phyloP scores from a whole-genome alignment of 805 yeast species.

The Hanseniaspora occidentalis region DNA sequence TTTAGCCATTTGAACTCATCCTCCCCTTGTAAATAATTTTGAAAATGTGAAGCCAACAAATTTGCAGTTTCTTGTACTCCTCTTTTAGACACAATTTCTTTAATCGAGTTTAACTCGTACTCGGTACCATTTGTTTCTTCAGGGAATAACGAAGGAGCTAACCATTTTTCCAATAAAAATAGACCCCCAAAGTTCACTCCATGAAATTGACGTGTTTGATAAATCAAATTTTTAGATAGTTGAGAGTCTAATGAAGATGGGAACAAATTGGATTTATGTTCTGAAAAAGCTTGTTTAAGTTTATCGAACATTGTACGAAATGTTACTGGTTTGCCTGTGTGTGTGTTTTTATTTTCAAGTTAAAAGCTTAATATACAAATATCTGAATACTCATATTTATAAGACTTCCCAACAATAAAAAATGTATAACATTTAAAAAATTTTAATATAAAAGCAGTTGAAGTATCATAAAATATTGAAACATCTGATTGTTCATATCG shows the following conservation, averaged over 20 bases:
- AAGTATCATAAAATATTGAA: too few relatives aligned
- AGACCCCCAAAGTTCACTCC: conserved; percentile 82
- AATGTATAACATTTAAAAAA: too few relatives aligned
- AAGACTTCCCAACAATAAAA: too few relatives aligned
- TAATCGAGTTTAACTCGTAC: conserved; percentile 57
- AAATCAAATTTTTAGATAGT: conserved; percentile 30
- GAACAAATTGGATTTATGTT: conserved; percentile 8
- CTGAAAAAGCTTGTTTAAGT: conserved; percentile 14
- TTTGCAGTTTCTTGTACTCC: conserved; percentile 44
- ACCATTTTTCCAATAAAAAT: conserved; percentile 74
- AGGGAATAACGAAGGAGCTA: conserved; percentile 48
- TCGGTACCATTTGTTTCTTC: conserved; percentile 31
- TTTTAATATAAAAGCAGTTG: too few relatives aligned
- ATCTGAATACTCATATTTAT: too few relatives aligned
- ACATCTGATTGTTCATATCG: too few relatives aligned
- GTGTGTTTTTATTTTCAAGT: too few relatives aligned
- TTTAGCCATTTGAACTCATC: conserved; percentile 70
- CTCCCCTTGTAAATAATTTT: conserved; percentile 40
- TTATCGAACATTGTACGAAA: conserved; percentile 15
- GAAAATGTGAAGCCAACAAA: conserved; percentile 56
- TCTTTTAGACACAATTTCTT: conserved; percentile 30
- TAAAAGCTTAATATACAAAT: too few relatives aligned
- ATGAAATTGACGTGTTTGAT: conserved; percentile 47
- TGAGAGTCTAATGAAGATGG: too few relatives aligned
- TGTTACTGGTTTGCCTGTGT: too few relatives aligned